phyloP scores from a whole-genome alignment of 257 asterid species.

The Cordia subcordata region DNA sequence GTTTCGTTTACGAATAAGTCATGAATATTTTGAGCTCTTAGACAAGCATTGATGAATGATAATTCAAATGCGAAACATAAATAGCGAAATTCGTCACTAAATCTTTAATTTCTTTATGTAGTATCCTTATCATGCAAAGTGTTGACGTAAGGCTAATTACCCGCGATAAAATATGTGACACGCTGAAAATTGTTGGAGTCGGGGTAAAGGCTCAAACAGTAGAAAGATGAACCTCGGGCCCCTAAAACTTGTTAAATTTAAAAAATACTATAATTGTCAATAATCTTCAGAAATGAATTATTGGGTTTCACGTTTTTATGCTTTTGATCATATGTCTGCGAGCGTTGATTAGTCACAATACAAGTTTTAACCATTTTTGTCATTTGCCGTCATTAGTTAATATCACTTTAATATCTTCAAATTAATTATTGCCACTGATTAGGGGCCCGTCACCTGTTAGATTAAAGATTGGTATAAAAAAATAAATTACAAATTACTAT shows the following conservation, averaged over 20 bases:
- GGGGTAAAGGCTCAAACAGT: constrained; percentile 31
- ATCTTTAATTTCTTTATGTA: too few species aligned
- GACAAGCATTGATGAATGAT: too few species aligned
- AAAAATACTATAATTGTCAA: too few species aligned
- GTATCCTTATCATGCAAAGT: too few species aligned
- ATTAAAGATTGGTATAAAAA: too few species aligned
- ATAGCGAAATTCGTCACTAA: too few species aligned
- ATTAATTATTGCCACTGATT: constrained; percentile 30
- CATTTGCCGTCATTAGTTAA: constrained; percentile 14
- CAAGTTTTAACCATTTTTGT: constrained; percentile 13
- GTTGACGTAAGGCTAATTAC: constrained; percentile 5
- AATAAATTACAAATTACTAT: too few species aligned
- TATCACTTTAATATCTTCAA: constrained; percentile 4
- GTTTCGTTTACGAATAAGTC: too few species aligned
- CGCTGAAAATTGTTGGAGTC: not conserved
- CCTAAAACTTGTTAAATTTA: constrained; percentile 34
- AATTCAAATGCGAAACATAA: too few species aligned
- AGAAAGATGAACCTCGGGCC: constrained; percentile 53
- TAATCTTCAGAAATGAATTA: too few species aligned
- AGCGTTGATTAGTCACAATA: constrained; percentile 4
- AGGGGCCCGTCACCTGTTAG: constrained; percentile 37
- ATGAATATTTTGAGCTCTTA: too few species aligned
- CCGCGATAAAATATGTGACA: constrained; percentile 13
- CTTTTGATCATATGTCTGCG: too few species aligned
- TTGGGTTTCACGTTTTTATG: constrained; percentile 15